Evolutionary conservation across 2,329 filamentous ascomycete species (phyloP).

Genomic region (Ophiosphaerella herpotricha): DNA sequence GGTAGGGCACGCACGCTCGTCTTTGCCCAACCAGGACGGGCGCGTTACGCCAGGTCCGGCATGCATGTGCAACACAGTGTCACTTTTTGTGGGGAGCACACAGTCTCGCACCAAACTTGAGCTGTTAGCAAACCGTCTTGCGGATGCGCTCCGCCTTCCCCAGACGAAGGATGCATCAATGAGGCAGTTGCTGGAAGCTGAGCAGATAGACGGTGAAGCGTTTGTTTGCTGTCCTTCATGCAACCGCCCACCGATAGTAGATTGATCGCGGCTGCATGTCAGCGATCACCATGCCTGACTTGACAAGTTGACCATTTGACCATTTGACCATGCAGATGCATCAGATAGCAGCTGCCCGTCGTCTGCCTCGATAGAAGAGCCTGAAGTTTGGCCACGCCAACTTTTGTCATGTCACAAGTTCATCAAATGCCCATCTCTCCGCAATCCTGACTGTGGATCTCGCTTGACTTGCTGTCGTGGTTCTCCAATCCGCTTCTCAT

Average conservation of each 20-base stretch:
- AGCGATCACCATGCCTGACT: conserved; percentile 3
- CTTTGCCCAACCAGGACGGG: conserved; percentile 23
- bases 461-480: conserved; percentile 22
- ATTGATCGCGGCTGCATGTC: conserved; percentile 15
- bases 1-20: conserved; percentile 26
- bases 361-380: conserved; percentile 6
- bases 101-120: conserved; percentile 27
- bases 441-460: conserved; percentile 21
- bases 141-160: conserved; percentile 39
- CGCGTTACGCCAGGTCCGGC: conserved; percentile 26
- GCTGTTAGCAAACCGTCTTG: conserved; percentile 23
- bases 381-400: conserved; percentile 11
- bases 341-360: conserved; percentile 1
- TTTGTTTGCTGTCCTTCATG: conserved; percentile 24
- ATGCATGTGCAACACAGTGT: conserved; percentile 33
- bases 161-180: conserved; percentile 29
- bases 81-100: conserved; percentile 42
- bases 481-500: conserved; percentile 6
- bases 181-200: conserved; percentile 18
- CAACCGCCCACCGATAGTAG: conserved; percentile 1
- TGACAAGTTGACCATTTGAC: conserved; percentile 10
- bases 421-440: conserved; percentile 7
- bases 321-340: conserved; percentile 18
- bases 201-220: conserved; percentile 21
- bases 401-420: conserved; percentile 3